Conservation (phyloP, 306 rosid genomes). For the Mimosa pudica region DNA sequence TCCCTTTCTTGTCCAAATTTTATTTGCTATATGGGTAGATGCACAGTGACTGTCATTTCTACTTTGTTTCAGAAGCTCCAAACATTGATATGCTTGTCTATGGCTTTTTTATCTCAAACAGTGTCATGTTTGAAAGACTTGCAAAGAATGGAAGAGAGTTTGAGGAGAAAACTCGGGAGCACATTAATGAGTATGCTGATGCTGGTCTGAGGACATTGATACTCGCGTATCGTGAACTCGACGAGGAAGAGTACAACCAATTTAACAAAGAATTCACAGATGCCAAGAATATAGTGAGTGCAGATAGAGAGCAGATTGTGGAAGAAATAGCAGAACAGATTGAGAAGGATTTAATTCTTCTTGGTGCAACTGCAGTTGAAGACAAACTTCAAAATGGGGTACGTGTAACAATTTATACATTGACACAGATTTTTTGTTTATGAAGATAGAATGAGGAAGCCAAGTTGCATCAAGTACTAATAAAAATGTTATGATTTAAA, state of each 20-base stretch:
- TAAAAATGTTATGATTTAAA: constrained; percentile 3
- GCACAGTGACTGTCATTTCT: constrained; percentile 10
- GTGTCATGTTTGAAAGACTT: constrained; percentile 97
- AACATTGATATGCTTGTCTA: constrained; percentile 22
- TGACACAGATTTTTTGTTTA: not conserved
- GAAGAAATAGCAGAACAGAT: constrained; percentile 68
- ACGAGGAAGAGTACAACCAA: constrained; percentile 63
- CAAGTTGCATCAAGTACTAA: not conserved
- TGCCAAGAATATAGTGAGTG: constrained; percentile 81
- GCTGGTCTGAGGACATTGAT: constrained; percentile 97
- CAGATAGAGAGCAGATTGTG: constrained; percentile 71
- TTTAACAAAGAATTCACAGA: constrained; percentile 63
- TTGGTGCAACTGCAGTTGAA: constrained; percentile 99
- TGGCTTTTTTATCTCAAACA: constrained; percentile 38
- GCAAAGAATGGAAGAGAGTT: constrained; percentile 74
- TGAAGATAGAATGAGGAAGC: constrained; percentile 16
- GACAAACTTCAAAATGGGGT: constrained; percentile 99
- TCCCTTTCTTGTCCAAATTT: constrained; percentile 1
- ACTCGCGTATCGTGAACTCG: constrained; percentile 79
- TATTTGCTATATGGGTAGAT: constrained; percentile 16
- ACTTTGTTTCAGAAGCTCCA: constrained; percentile 23
- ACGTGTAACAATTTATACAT: constrained; percentile 24
- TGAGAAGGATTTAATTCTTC: constrained; percentile 90
- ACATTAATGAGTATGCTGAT: constrained; percentile 86
- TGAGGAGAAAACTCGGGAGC: constrained; percentile 74